Evolutionary conservation across 2,329 filamentous ascomycete genomes (phyloP), one percentile per base, ranked within the genome.

Genomic region (Neonectria magnoliae): DNA sequence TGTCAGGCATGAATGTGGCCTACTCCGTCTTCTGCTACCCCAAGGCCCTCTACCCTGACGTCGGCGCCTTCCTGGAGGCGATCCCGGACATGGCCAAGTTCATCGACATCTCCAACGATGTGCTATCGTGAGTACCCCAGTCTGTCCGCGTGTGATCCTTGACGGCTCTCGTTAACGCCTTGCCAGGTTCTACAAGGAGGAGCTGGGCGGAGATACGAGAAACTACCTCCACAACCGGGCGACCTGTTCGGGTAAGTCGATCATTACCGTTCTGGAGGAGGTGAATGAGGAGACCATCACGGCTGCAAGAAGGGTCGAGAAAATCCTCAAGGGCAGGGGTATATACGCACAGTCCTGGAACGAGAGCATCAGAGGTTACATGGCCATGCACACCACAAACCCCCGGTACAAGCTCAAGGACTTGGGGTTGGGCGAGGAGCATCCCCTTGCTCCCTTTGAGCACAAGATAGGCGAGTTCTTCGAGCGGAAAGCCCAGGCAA

Each of bases 351-450:
- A 54, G 31, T 54, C 58, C 11, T 60, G 58, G 58, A 54, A 55
- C 14, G 58, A 60, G 22, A 54, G 58, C 41, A 29, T 60, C 42
- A 47, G 51, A 45, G 58, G 58, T 16, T 60, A 60, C 51, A 54
- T 60, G 50, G 50, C 58, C 6, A 60, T 60, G 58, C 58, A 60
- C 51, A 60, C 58, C 33, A 60, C 58, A n/a, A 60, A 60, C 31
- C 20, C 58, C 33, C 42, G 58, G 16, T 60, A 60, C 42, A 60
- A 60, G 58, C 20, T 60, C 9, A 55, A 31, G 16, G 58, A 60
- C 20, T 10, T 60, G 7, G 51, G 51, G 1, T 33, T 60, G 11
- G 58, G 58, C 10, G 58, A 60, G 29, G 50, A 54, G 25, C 58
- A 60, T 38, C 58, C 58, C 22, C 51, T 60, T 13, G 51, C 55